Evolutionary conservation across 257 asterid genomes (phyloP).

Genomic region (Cruciata laevipes): DNA sequence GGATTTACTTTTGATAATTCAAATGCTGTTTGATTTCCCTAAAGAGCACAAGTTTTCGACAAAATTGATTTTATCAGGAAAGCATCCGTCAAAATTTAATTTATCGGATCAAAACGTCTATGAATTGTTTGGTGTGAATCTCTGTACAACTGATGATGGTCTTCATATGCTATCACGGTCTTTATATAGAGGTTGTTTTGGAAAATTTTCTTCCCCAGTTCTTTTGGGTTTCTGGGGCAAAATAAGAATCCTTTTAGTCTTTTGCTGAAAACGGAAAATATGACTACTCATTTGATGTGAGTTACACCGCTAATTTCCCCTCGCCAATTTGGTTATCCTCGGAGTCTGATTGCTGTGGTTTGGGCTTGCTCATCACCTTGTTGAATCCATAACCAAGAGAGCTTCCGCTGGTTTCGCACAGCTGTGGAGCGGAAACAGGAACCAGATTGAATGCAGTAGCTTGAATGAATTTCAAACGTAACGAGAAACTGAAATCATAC

Average conservation of each 20-base stretch:
- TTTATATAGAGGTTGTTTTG: background rate
- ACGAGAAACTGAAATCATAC: slow-evolving; percentile 20
- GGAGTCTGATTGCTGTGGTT: slow-evolving; percentile 44
- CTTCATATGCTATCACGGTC: slow-evolving; percentile 4
- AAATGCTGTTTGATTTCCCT: background rate
- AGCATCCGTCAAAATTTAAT: slow-evolving; percentile 28
- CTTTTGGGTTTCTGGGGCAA: background rate
- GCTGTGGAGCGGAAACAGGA: slow-evolving; percentile 34
- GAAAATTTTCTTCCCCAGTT: background rate
- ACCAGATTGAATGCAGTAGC: background rate
- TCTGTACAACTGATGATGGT: slow-evolving; percentile 36
- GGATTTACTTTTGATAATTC: too few species aligned
- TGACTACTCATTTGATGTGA: background rate
- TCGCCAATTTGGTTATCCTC: slow-evolving; percentile 66
- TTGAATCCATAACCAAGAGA: slow-evolving; percentile 94
- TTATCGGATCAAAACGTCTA: slow-evolving; percentile 4
- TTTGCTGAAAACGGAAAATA: slow-evolving; percentile 1
- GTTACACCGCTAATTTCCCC: slow-evolving; percentile 59
- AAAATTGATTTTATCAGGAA: background rate
- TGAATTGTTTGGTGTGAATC: slow-evolving; percentile 25
- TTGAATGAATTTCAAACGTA: background rate
- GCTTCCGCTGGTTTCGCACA: slow-evolving; percentile 76
- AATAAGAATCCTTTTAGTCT: slow-evolving; percentile 11
- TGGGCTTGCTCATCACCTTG: slow-evolving; percentile 53
- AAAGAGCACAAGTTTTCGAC: background rate